Conservation (phyloP, 257 asterid species). For the Ajuga chamaepitys region DNA sequence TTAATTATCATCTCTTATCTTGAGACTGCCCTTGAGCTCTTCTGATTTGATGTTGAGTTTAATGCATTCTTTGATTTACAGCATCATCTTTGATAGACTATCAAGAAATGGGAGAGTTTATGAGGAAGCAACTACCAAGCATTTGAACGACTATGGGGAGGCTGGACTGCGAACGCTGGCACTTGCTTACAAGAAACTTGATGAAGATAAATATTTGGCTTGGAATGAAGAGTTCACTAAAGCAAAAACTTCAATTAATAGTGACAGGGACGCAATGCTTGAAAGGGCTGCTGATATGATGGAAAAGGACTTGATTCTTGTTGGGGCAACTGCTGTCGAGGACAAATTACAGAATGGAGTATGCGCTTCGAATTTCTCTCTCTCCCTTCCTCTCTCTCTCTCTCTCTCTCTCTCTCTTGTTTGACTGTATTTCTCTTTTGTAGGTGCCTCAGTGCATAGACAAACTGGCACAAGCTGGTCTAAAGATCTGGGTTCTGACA, state of each 20-base stretch:
- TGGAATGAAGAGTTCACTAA: constrained; percentile 89
- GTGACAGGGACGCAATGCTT: constrained; percentile 87
- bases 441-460: constrained; percentile 99
- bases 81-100: constrained; percentile 88
- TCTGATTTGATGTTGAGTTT: constrained; percentile 6
- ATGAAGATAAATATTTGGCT: constrained; percentile 59
- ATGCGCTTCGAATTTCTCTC: constrained; percentile 12
- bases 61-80: constrained; percentile 31
- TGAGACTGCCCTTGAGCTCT: neutral
- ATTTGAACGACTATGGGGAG: constrained; percentile 92
- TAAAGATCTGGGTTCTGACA: constrained; percentile 97
- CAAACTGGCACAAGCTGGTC: constrained; percentile 96
- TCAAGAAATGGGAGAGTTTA: constrained; percentile 70
- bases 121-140: constrained; percentile 72
- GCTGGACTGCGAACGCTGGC: constrained; percentile 90
- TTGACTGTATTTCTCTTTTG: constrained; percentile 15
- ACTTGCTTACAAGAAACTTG: constrained; percentile 85
- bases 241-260: constrained; percentile 71
- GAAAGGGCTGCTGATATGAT: constrained; percentile 79
- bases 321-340: constrained; percentile 99
- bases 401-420: neutral
- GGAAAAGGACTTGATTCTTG: constrained; percentile 90
- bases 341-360: constrained; percentile 97
- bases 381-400: neutral
- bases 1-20: constrained; percentile 1